phyloP scores from a whole-genome alignment of 352 stramenopile genomes.

The Pythium aristosporum region DNA sequence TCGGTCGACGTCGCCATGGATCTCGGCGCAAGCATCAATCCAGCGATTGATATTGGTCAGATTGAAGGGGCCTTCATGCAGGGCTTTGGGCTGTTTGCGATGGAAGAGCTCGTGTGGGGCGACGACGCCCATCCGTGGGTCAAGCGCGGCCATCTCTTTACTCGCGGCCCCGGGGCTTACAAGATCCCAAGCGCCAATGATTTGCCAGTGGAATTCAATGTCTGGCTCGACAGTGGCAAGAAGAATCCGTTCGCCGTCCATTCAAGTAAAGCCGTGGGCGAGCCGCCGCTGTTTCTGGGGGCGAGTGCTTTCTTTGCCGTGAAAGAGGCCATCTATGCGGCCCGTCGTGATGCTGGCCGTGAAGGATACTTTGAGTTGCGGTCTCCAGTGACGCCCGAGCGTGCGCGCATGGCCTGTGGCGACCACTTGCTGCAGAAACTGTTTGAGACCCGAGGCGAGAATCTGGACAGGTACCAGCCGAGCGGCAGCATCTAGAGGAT shows the following conservation, averaged over 20 bases:
- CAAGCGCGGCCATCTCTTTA: slow-evolving; percentile 91
- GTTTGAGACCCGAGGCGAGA: slow-evolving; percentile 54
- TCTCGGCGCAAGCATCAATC: slow-evolving; percentile 95
- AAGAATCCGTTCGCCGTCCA: slow-evolving; percentile 95
- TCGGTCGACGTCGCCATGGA: slow-evolving; percentile 90
- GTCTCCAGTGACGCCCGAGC: slow-evolving; percentile 79
- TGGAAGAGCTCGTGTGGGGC: slow-evolving; percentile 94
- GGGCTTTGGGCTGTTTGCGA: slow-evolving; percentile 93
- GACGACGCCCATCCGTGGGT: slow-evolving; percentile 94
- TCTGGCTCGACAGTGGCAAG: slow-evolving; percentile 91
- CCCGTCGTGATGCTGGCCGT: slow-evolving; percentile 60
- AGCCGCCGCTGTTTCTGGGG: slow-evolving; percentile 95
- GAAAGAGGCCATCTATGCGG: slow-evolving; percentile 92
- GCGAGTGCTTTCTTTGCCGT: slow-evolving; percentile 94
- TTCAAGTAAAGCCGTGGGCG: slow-evolving; percentile 95
- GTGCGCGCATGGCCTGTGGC: slow-evolving; percentile 81
- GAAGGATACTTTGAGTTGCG: slow-evolving; percentile 71
- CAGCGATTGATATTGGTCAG: slow-evolving; percentile 96
- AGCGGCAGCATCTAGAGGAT: slow-evolving; percentile 53
- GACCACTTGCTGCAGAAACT: slow-evolving; percentile 71
- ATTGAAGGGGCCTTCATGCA: slow-evolving; percentile 98
- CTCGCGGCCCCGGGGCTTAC: slow-evolving; percentile 93
- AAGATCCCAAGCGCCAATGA: slow-evolving; percentile 98
- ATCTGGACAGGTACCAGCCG: slow-evolving; percentile 62
- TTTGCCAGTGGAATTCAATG: slow-evolving; percentile 92